Conservation (phyloP, 805 yeast genomes). For the Lipomyces mesembrius region DNA sequence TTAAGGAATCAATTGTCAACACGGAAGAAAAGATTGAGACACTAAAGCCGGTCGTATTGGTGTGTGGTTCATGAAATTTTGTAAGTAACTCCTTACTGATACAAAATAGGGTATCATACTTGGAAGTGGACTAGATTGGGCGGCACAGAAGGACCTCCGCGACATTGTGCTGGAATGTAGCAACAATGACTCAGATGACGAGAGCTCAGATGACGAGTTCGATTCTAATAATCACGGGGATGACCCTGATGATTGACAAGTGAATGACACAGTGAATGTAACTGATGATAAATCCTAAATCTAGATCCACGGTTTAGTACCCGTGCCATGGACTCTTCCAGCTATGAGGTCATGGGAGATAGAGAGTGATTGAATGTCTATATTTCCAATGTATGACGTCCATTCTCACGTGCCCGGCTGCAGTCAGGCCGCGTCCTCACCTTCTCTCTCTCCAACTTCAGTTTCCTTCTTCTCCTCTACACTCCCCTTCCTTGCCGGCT, state of each 20-base stretch:
- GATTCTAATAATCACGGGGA: background rate
- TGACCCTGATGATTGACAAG: conserved; percentile 10
- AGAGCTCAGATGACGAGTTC: conserved; percentile 11
- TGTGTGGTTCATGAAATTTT: conserved; percentile 5
- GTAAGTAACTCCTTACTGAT: background rate
- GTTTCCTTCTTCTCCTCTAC: no score
- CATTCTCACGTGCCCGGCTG: background rate
- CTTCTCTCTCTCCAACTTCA: no score
- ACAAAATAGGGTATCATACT: conserved; percentile 25
- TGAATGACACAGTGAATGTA: background rate
- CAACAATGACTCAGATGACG: background rate
- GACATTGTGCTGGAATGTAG: conserved; percentile 30
- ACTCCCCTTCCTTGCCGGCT: no score
- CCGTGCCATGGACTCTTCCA: background rate
- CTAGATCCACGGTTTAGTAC: no score
- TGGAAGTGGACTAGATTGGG: conserved; percentile 32
- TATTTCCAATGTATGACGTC: background rate
- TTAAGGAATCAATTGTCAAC: conserved; percentile 5
- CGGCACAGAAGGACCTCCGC: conserved; percentile 17
- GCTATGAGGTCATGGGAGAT: background rate
- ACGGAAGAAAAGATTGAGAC: conserved; percentile 19
- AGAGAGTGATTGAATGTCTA: background rate
- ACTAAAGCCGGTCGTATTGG: conserved; percentile 26
- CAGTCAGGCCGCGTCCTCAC: no score
- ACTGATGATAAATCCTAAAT: background rate